Percentiles rank a stretch among this genome's conserved stretches.
phyloP scores from a whole-genome alignment of 805 yeast species.

The Myxozyma neglecta region DNA sequence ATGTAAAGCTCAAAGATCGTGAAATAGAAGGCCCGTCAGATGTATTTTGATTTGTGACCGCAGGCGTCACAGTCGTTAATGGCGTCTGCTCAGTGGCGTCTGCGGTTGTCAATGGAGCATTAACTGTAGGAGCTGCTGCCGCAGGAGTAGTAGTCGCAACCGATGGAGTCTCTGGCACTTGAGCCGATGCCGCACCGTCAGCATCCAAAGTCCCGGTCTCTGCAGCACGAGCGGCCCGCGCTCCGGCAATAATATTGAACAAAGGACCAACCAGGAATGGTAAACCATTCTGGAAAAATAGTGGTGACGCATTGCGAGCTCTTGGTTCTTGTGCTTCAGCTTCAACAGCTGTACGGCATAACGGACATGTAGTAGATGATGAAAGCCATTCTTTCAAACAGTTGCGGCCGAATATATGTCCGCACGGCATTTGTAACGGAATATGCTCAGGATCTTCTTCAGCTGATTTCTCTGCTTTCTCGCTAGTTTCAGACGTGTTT shows the following conservation, averaged over 20 bases:
- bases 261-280: slow-evolving; percentile 22
- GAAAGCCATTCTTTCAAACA: slow-evolving; percentile 85
- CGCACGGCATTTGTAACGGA: slow-evolving; percentile 78
- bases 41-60: background rate
- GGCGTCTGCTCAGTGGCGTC: background rate
- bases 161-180: background rate
- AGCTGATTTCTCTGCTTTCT: background rate
- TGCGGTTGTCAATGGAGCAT: background rate
- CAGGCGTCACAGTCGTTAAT: background rate
- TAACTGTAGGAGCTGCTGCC: too few species aligned
- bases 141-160: background rate
- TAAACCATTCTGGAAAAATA: slow-evolving; percentile 3
- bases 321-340: slow-evolving; percentile 27
- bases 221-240: background rate
- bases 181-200: background rate
- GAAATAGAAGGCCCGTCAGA: background rate
- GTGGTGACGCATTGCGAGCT: background rate
- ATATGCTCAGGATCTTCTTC: slow-evolving; percentile 48
- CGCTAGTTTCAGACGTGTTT: background rate
- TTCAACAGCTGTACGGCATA: slow-evolving; percentile 67
- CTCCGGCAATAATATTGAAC: slow-evolving; percentile 10
- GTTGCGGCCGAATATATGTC: slow-evolving; percentile 81
- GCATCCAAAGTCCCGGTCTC: background rate
- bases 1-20: slow-evolving; percentile 6
- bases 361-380: slow-evolving; percentile 74